phyloP scores from a whole-genome alignment of 805 yeast species.

The Wickerhamiella cacticola region DNA sequence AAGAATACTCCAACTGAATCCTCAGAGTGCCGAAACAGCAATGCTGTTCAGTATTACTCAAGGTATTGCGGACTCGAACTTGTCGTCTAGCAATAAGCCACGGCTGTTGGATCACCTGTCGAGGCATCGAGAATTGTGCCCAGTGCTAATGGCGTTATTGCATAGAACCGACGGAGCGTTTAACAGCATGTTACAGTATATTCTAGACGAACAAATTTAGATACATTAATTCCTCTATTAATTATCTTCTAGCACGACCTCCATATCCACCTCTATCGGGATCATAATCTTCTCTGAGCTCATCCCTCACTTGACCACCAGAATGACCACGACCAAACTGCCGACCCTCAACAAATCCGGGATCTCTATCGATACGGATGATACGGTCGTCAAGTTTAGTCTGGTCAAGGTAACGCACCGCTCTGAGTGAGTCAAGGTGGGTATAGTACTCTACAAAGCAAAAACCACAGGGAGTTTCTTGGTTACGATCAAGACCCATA shows the following conservation, averaged over 20 bases:
- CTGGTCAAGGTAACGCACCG: constrained; percentile 69
- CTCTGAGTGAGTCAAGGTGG: constrained; percentile 62
- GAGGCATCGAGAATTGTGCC: no score
- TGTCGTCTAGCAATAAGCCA: no score
- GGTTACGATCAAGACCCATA: constrained; percentile 89
- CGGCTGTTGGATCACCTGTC: no score
- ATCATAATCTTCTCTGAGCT: constrained; percentile 36
- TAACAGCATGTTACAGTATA: no score
- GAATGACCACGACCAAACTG: constrained; percentile 88
- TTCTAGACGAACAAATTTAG: no score
- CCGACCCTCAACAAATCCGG: constrained; percentile 90
- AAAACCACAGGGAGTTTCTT: constrained; percentile 92
- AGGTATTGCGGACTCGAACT: no score
- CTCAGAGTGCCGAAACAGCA: no score
- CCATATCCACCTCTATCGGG: constrained; percentile 38
- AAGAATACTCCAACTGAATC: no score
- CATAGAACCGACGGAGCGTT: no score
- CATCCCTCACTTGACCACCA: constrained; percentile 87
- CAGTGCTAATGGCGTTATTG: no score
- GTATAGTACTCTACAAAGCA: constrained; percentile 74
- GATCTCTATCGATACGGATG: constrained; percentile 82
- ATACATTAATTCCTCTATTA: no score
- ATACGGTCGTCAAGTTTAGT: constrained; percentile 75
- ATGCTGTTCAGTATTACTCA: no score
- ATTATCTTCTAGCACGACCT: constrained; percentile 14